Percentiles rank a stretch among this genome's conserved stretches.
Evolutionary conservation across 768 basidiomycete genomes (phyloP).

Genomic region (Coprinopsis marcescibilis): DNA sequence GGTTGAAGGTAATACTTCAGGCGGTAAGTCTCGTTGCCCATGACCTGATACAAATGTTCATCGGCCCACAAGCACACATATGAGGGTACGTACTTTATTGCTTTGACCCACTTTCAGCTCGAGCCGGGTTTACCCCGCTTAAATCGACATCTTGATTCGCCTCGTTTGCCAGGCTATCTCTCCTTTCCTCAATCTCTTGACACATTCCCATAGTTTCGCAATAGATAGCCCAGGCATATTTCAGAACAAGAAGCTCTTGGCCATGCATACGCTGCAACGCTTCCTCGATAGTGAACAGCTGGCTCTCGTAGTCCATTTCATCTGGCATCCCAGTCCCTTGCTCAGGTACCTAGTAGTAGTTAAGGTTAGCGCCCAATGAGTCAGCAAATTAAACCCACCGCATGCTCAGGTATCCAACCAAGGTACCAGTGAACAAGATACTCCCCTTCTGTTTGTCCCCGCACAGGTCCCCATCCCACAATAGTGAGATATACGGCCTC

Average conservation of each 20-base stretch:
- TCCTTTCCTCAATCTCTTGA: background rate
- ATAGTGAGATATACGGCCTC: conserved; percentile 5
- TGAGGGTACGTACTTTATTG: too few relatives aligned
- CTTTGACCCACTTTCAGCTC: too few relatives aligned
- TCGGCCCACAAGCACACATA: too few relatives aligned
- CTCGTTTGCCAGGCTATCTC: background rate
- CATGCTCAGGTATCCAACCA: conserved; percentile 46
- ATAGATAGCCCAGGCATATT: conserved; percentile 36
- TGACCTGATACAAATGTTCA: too few relatives aligned
- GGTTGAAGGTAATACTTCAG: too few relatives aligned
- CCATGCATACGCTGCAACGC: conserved; percentile 30
- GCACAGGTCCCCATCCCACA: conserved; percentile 6
- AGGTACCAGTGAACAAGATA: conserved; percentile 54
- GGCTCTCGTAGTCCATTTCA: conserved; percentile 42
- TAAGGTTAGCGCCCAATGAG: too few relatives aligned
- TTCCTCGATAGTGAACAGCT: conserved; percentile 39
- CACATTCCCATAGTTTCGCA: too few relatives aligned
- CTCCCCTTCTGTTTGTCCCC: conserved; percentile 30
- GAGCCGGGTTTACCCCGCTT: too few relatives aligned
- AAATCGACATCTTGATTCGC: background rate
- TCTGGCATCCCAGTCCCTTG: conserved; percentile 52
- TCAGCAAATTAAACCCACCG: conserved; percentile 30
- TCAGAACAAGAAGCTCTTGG: conserved; percentile 26
- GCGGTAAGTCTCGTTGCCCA: too few relatives aligned
- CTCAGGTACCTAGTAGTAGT: conserved; percentile 33